These are phyloP conservation scores for Calendula officinalis DNA, from an alignment of 129 eudicot species.

Conservation along the genomic window DNA sequence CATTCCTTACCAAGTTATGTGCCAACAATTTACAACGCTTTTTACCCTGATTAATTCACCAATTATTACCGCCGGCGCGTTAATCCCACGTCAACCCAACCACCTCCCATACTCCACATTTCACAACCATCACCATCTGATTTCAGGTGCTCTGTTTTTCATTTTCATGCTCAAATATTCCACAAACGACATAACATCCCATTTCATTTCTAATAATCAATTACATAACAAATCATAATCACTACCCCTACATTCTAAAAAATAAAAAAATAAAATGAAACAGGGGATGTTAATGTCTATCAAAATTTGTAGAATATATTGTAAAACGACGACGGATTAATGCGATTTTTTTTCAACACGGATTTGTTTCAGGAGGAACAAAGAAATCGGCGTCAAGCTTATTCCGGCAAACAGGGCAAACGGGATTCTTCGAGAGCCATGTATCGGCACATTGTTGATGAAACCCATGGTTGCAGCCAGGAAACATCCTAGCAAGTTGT, in stretches of 20 bases:
- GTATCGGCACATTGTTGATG: slow-evolving; percentile 84
- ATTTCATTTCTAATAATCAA: slow-evolving; percentile 20
- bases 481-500: slow-evolving; percentile 68
- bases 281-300: background rate
- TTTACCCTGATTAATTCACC: background rate
- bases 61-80: background rate
- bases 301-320: background rate
- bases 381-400: slow-evolving; percentile 50
- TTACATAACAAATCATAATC: slow-evolving; percentile 11
- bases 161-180: background rate
- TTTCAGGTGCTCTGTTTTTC: too few species aligned
- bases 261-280: background rate
- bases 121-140: background rate
- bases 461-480: slow-evolving; percentile 90
- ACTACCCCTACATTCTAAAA: background rate
- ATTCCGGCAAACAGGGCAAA: slow-evolving; percentile 81
- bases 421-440: slow-evolving; percentile 64
- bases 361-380: slow-evolving; percentile 36
- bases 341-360: slow-evolving; percentile 39
- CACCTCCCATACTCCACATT: background rate
- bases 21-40: slow-evolving; percentile 7
- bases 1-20: slow-evolving; percentile 23
- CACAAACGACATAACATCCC: background rate
- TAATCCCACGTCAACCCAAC: background rate
- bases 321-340: background rate